phyloP scores from a whole-genome alignment of 2,329 filamentous ascomycete species.

The Colletotrichum sp. region DNA sequence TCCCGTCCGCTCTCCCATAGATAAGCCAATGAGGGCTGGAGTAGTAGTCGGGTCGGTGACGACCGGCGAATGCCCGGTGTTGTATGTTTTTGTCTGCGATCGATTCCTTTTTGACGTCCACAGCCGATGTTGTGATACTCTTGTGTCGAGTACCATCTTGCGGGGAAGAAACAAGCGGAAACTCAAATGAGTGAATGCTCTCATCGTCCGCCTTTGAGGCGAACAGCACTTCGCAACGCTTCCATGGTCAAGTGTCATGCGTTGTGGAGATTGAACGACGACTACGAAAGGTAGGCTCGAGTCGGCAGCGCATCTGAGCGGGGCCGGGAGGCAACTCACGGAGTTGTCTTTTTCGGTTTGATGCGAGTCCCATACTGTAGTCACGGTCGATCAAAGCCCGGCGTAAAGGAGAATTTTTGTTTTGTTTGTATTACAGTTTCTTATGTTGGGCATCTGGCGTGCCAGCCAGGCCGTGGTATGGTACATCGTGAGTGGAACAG shows the following conservation, averaged over 20 bases:
- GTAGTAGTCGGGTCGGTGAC: not conserved
- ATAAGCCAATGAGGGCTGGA: not conserved
- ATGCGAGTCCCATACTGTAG: not conserved
- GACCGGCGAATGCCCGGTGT: not conserved
- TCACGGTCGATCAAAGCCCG: not conserved
- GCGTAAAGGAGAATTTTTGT: not conserved
- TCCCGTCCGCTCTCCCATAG: not conserved
- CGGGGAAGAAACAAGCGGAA: not conserved
- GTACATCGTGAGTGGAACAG: conserved; percentile 25
- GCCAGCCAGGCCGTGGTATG: conserved; percentile 18
- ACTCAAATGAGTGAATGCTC: not conserved
- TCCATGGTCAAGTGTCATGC: not conserved
- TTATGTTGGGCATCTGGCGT: not conserved
- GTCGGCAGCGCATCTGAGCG: not conserved
- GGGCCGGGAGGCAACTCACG: not conserved
- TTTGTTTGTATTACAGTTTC: conserved; percentile 13
- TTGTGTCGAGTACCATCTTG: fast-evolving
- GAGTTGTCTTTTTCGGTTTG: not conserved
- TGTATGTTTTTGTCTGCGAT: not conserved
- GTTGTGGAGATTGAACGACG: not conserved
- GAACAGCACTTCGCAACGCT: not conserved
- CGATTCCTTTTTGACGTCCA: not conserved
- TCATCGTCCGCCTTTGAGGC: not conserved
- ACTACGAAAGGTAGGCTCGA: not conserved
- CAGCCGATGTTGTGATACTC: not conserved